Evolutionary conservation across 345 rosid species (phyloP).

Genomic region (Clarkia xantiana): DNA sequence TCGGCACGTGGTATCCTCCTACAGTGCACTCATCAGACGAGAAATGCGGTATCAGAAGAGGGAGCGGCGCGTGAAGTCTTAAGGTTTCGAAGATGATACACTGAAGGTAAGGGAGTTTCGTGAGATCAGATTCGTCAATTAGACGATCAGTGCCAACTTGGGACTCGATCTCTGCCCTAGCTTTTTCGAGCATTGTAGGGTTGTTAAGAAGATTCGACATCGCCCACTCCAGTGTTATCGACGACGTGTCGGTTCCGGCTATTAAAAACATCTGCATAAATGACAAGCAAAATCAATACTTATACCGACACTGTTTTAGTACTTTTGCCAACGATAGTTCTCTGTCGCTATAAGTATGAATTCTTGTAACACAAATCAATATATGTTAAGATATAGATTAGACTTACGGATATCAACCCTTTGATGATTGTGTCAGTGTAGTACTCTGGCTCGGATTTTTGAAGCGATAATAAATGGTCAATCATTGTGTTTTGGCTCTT

Average conservation of each 20-base stretch:
- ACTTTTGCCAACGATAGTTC: too few relatives aligned
- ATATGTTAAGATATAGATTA: too few relatives aligned
- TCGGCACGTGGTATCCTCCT: conserved; percentile 31
- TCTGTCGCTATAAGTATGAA: too few relatives aligned
- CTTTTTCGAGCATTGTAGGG: conserved; percentile 20
- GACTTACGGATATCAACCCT: conserved; percentile 28
- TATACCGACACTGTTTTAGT: too few relatives aligned
- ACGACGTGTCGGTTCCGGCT: conserved; percentile 36
- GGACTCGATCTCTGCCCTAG: conserved; percentile 18
- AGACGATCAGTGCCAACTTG: conserved; percentile 21
- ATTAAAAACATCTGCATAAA: conserved; percentile 15
- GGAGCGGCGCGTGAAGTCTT: conserved; percentile 28
- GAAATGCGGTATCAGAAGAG: conserved; percentile 33
- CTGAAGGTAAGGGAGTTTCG: conserved; percentile 23
- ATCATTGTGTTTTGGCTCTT: conserved; percentile 22
- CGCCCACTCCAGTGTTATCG: conserved; percentile 48
- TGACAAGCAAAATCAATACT: background rate
- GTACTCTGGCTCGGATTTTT: conserved; percentile 25
- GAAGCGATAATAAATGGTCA: conserved; percentile 22
- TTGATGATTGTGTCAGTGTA: conserved; percentile 36
- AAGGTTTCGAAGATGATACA: conserved; percentile 28
- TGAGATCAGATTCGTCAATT: conserved; percentile 24
- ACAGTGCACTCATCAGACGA: conserved; percentile 25
- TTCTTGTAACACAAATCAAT: too few relatives aligned
- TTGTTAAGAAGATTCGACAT: conserved; percentile 31